These are phyloP conservation scores for Pogostemon cablin DNA, from an alignment of 257 asterid genomes.

Conservation along the genomic window DNA sequence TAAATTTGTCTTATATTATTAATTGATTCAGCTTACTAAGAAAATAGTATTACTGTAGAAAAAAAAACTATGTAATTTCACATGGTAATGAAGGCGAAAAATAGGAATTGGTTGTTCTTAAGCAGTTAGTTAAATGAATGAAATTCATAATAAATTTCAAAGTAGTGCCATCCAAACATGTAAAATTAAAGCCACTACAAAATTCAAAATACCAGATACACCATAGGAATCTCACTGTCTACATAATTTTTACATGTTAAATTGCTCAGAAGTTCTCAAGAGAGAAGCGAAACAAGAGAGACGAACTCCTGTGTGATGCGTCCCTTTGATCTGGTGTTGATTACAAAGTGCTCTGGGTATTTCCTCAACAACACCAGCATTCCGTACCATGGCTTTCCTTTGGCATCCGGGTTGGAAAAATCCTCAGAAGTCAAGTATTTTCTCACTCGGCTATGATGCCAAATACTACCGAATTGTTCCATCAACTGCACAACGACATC, in stretches of 20 bases:
- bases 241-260: constrained; percentile 14
- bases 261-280: constrained; percentile 41
- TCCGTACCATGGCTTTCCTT: constrained; percentile 91
- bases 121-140: background rate
- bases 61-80: too few species aligned
- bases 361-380: constrained; percentile 80
- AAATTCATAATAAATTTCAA: background rate
- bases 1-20: too few species aligned
- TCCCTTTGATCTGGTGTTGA: constrained; percentile 88
- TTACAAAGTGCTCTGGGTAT: constrained; percentile 90
- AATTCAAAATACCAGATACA: constrained; percentile 9
- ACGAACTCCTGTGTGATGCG: constrained; percentile 74
- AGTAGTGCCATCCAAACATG: background rate
- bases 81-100: too few species aligned
- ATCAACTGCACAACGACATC: constrained; percentile 56
- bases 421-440: constrained; percentile 84
- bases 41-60: too few species aligned
- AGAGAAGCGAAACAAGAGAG: constrained; percentile 82
- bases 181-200: background rate
- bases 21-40: too few species aligned
- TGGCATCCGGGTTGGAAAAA: constrained; percentile 60
- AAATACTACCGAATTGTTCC: constrained; percentile 66
- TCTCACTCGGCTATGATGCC: constrained; percentile 94
- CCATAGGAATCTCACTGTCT: background rate
- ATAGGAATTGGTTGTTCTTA: too few species aligned